Percentiles rank a stretch among this genome's conserved stretches.
Conservation (phyloP, 108 stramenopile species). For the Phaeodactylum tricornutum region DNA sequence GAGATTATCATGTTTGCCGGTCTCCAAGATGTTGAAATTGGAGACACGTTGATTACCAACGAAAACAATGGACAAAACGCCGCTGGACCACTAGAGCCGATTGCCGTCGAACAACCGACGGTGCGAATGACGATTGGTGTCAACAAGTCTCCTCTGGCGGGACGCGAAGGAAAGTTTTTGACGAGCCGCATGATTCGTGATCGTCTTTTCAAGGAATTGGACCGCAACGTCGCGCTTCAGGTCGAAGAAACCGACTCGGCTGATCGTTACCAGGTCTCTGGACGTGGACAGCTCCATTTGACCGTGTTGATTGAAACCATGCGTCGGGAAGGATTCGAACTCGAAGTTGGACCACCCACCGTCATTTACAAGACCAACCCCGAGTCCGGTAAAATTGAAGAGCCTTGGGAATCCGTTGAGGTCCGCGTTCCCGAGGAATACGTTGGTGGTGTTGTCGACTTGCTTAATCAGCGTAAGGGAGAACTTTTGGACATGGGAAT, state of each 20-base stretch:
- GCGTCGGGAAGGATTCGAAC: slow-evolving; percentile 99
- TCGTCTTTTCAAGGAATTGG: slow-evolving; percentile 93
- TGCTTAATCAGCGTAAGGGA: slow-evolving; percentile 89
- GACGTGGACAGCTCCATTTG: slow-evolving; percentile 97
- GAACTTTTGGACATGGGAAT: slow-evolving; percentile 91
- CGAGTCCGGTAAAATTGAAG: slow-evolving; percentile 83
- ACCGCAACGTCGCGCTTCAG: slow-evolving; percentile 91
- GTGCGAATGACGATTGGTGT: slow-evolving; percentile 98
- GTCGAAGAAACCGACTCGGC: slow-evolving; percentile 90
- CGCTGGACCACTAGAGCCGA: slow-evolving; percentile 84
- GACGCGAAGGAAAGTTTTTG: slow-evolving; percentile 94
- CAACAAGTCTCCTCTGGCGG: slow-evolving; percentile 98
- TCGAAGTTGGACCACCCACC: slow-evolving; percentile 94
- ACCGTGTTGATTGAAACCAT: slow-evolving; percentile 98
- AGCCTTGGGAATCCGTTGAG: slow-evolving; percentile 95
- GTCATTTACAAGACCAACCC: slow-evolving; percentile 90
- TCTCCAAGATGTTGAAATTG: slow-evolving; percentile 83
- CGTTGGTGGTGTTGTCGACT: slow-evolving; percentile 85
- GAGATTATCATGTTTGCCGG: slow-evolving; percentile 99
- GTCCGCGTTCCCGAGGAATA: slow-evolving; percentile 93
- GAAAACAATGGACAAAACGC: slow-evolving; percentile 65
- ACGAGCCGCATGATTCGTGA: slow-evolving; percentile 96
- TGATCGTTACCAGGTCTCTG: slow-evolving; percentile 92
- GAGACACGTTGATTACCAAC: slow-evolving; percentile 91
- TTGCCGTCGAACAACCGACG: slow-evolving; percentile 97